phyloP scores from a whole-genome alignment of 2,329 filamentous ascomycete genomes.

The Paecilomyces sp. region DNA sequence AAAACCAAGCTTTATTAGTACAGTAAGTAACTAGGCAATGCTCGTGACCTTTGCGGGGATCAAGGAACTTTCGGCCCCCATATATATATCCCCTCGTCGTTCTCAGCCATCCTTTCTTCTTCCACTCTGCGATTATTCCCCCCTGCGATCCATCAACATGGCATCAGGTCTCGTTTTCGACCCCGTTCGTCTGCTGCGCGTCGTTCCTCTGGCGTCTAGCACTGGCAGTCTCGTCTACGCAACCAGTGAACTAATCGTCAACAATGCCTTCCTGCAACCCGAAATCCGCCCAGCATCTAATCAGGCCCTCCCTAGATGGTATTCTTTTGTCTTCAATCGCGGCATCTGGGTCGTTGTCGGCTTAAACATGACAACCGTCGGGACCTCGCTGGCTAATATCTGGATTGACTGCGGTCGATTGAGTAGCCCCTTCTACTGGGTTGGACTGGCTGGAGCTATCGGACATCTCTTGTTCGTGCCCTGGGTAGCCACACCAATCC shows the following conservation, averaged over 20 bases:
- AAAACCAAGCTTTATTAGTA: no score
- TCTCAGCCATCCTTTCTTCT: neutral
- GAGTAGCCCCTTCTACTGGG: slow-evolving; percentile 9
- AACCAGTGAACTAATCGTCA: slow-evolving; percentile 6
- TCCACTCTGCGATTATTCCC: neutral
- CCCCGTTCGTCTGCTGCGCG: slow-evolving; percentile 8
- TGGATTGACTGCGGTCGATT: neutral
- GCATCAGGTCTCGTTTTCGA: slow-evolving; percentile 13
- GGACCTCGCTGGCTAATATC: slow-evolving; percentile 6
- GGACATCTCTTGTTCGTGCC: slow-evolving; percentile 11
- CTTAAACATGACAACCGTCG: slow-evolving; percentile 9
- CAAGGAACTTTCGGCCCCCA: neutral
- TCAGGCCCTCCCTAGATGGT: slow-evolving; percentile 7
- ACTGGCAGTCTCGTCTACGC: slow-evolving; percentile 11
- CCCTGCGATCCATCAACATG: slow-evolving; percentile 2
- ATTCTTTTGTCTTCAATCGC: slow-evolving; percentile 6
- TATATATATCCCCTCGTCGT: neutral
- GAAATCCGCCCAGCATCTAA: slow-evolving; percentile 3
- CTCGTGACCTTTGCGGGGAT: neutral
- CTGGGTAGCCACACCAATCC: slow-evolving; percentile 7
- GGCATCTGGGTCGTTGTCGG: slow-evolving; percentile 6
- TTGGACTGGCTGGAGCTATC: slow-evolving; percentile 6
- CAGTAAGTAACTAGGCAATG: no score
- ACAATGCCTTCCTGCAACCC: slow-evolving; percentile 6
- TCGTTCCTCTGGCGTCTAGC: slow-evolving; percentile 10